Base-by-base conservation (phyloP, 1,284 basidiomycete species). In the Pyrrhoderma noxium region DNA sequence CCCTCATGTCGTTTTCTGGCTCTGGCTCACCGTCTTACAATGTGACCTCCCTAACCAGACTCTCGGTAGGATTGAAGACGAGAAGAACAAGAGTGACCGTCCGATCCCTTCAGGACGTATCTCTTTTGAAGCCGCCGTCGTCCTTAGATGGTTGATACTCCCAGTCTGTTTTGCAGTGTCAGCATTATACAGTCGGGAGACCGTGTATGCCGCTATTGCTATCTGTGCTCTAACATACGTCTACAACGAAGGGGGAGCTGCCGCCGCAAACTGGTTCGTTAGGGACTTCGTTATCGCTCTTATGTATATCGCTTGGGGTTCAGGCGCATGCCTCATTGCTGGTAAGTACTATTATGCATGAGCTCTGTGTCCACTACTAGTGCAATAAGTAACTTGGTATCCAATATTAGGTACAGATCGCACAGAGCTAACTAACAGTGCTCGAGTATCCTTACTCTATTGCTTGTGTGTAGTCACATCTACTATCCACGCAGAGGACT, bases 41-140 rank as follows among this genome's bases (percentile, higher is more conserved):
- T 70, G 69, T 56, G 59, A 67, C 39, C 59, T 75, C 19, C 66
- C 74, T 0, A 75, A 75, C 49, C 74, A 75, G 59, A 64, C 63
- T 38, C 60, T 68, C n/a, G 59, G 61, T 2, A 62, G 63, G 1
- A 64, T 66, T 9, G 74, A 75, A 56, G 73, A 76, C 56, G 51
- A 47, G 3, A 52, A 61, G 42, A 76, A 76, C 60, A 72, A 75
- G 51, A 65, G 68, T 0, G 70, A 70, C 61, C 58, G 74, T 11
- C 74, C 74, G 1, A 60, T 76, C 19, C 72, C 73, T 1, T 59
- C 72, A 3, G 65, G 66, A 8, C 65, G 68, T 2, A 69, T 75
- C 31, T 61, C 69, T 8, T 52, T 67, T 13, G 35, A 41, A 2
- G 59, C 61, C n/a, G 66, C 73, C 1, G 53, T 54, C 7, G 36